A percentile compares a stretch with the other conserved stretches of the same genome.
These are phyloP conservation scores for Phallus indusiatus DNA, from an alignment of 768 basidiomycete genomes.

Conservation along the genomic window DNA sequence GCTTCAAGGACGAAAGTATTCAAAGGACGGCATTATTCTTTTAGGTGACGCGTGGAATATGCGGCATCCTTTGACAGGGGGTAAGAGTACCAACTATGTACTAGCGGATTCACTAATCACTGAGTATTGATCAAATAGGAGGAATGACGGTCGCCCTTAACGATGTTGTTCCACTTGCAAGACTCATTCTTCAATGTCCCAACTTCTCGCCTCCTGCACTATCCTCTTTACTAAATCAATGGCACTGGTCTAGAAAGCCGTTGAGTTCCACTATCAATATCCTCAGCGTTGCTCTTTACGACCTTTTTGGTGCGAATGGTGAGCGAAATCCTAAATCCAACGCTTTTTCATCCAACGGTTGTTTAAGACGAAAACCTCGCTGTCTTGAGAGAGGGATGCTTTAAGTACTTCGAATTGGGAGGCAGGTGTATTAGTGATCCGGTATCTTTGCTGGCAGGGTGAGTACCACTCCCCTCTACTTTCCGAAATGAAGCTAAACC, in stretches of 20 bases:
- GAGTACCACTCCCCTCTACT: conserved; percentile 18
- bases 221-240: conserved; percentile 41
- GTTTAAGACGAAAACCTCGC: conserved; percentile 48
- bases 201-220: conserved; percentile 27
- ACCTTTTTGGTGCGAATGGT: conserved; percentile 92
- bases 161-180: conserved; percentile 69
- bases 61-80: conserved; percentile 94
- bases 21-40: conserved; percentile 66
- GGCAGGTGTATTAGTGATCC: conserved; percentile 85
- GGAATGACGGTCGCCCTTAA: conserved; percentile 96
- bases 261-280: conserved; percentile 85
- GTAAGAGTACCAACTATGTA: conserved; percentile 9
- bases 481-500: not conserved
- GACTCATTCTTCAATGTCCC: conserved; percentile 42
- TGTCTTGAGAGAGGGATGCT: conserved; percentile 75
- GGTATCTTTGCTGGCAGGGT: conserved; percentile 86
- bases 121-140: conserved; percentile 29
- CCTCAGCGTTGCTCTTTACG: conserved; percentile 86
- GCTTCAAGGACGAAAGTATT: conserved; percentile 27
- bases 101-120: not conserved
- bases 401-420: conserved; percentile 94
- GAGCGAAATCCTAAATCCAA: conserved; percentile 20
- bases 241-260: conserved; percentile 84
- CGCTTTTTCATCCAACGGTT: not conserved
- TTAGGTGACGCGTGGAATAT: conserved; percentile 98